Base-by-base conservation (phyloP, 352 stramenopile genomes). In the Pythium angustatum region DNA sequence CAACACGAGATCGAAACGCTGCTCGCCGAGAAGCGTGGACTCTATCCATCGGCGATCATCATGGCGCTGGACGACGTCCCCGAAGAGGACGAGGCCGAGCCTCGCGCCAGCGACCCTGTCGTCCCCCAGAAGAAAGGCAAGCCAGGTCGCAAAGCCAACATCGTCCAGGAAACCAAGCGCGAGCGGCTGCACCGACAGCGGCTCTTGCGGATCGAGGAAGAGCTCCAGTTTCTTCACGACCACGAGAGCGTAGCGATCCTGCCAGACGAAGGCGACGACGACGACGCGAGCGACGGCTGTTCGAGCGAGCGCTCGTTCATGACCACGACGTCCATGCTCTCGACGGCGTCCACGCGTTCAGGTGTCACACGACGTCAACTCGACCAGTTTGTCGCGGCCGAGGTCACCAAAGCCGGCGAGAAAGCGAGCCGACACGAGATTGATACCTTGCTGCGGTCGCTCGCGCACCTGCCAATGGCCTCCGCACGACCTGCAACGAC, bases 361-460 rank as follows among this genome's bases (percentile, higher is more conserved):
- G 54, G 81, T 5, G 58, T 90, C 44, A 86, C 81, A 0, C 76
- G 77, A 6, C 76, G 78, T 4, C 64, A 86, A 44, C 81, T 90
- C 28, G 75, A 76, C 55, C 63, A 75, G 36, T 88, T 86, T 50
- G 64, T 87, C 0, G 76, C 72, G 0, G 54, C 66, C 21, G 75
- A 87, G 51, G 72, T 78, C 41, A 66, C 74, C 8, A 71, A 63
- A 5, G 68, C 71, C 9, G 67, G 58, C 2, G 67, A 68, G 3
- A 82, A 70, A 19, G 78, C 73, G 17, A 86, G 76, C 44, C 45
- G 49, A 22, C 72, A 87, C 11, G 77, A 81, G 30, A 90, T 88
- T 48, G 67, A 63, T 19, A 62, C 44, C 3, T 63, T 88, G 15
- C 58, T 88, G 12, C 31, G 71, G 11, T 81, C 79, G 12, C 66